These are phyloP conservation scores for Zoysia japonica DNA, from an alignment of 176 grass and related monocot species.

Conservation along the genomic window DNA sequence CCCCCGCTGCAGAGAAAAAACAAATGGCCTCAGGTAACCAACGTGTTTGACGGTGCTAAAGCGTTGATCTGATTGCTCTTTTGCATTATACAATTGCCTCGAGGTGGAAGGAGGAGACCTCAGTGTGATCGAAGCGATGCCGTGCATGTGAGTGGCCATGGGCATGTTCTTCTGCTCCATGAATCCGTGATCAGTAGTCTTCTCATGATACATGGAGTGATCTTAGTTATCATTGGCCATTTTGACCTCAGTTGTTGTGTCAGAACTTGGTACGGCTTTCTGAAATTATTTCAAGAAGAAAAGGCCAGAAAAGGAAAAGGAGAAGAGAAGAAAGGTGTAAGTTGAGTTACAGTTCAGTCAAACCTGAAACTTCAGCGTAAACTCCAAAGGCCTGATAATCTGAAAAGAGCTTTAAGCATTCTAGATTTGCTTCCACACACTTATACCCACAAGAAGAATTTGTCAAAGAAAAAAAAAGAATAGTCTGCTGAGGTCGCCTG, in stretches of 20 bases:
- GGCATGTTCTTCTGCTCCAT: neutral
- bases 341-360: neutral
- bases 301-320: neutral
- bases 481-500: neutral
- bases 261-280: neutral
- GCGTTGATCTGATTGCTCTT: constrained; percentile 3
- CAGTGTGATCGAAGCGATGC: neutral
- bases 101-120: neutral
- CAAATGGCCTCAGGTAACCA: constrained; percentile 10
- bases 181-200: constrained; percentile 8
- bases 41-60: constrained; percentile 19
- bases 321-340: neutral
- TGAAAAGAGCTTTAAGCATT: neutral
- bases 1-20: constrained; percentile 28
- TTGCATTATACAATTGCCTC: constrained; percentile 30
- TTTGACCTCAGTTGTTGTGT: constrained; percentile 15
- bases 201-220: constrained; percentile 21
- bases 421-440: neutral
- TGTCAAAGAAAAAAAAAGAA: neutral
- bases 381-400: neutral
- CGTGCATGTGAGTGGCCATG: constrained; percentile 36
- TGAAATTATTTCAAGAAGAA: neutral
- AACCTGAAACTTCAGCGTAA: neutral
- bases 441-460: neutral
- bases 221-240: neutral